A percentile compares a stretch with the other conserved stretches of the same genome.
These are phyloP conservation scores for Glarea lozoyensis DNA, from an alignment of 495 filamentous ascomycete genomes.

Conservation along the genomic window DNA sequence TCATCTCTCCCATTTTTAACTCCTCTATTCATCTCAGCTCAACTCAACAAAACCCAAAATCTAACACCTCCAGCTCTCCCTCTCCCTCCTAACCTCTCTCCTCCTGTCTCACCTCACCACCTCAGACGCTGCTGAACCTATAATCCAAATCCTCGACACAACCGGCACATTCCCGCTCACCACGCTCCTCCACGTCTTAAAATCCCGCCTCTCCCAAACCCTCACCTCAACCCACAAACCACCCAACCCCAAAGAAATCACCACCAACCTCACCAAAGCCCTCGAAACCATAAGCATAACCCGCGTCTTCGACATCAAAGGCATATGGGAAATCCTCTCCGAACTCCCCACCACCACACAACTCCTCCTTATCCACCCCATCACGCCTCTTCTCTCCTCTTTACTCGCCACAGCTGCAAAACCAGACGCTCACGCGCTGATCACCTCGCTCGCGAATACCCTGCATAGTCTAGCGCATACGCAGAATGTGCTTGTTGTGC, in stretches of 20 bases:
- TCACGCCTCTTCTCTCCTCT: too few species aligned
- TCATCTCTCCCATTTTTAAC: slow-evolving; percentile 6
- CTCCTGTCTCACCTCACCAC: slow-evolving; percentile 6
- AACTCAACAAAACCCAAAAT: too few species aligned
- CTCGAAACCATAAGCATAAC: slow-evolving; percentile 45
- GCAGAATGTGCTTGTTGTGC: background rate
- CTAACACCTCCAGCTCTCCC: slow-evolving; percentile 18
- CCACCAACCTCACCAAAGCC: slow-evolving; percentile 22
- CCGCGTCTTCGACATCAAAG: slow-evolving; percentile 50
- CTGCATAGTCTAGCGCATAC: background rate
- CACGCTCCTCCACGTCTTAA: slow-evolving; percentile 15
- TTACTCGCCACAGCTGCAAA: too few species aligned
- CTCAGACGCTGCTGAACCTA: background rate
- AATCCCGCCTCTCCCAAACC: slow-evolving; percentile 7
- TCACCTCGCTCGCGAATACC: too few species aligned
- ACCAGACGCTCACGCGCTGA: too few species aligned
- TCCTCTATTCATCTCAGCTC: too few species aligned
- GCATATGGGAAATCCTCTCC: slow-evolving; percentile 48
- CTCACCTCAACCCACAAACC: background rate
- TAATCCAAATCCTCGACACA: slow-evolving; percentile 21
- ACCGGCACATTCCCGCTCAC: slow-evolving; percentile 19
- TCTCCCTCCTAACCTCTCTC: slow-evolving; percentile 13
- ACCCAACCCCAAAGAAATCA: slow-evolving; percentile 2
- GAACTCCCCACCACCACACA: background rate
- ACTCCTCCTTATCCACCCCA: background rate